phyloP scores from a whole-genome alignment of 164 flowering plant genomes.

The Aristolochia californica region DNA sequence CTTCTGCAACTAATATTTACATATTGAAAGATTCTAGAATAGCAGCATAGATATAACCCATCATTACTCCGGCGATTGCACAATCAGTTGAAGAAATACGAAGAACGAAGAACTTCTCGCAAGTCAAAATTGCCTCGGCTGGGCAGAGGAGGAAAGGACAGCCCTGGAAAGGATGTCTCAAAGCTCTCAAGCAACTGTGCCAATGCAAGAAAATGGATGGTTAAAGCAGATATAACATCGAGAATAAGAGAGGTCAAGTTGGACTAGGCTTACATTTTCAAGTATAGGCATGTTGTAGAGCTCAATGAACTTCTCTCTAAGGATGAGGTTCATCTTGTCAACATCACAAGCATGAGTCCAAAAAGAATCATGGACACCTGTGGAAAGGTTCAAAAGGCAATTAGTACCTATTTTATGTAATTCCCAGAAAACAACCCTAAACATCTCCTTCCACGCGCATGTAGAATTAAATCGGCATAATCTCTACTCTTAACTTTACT shows the following conservation, averaged over 20 bases:
- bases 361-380: slow-evolving; percentile 92
- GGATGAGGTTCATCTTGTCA: slow-evolving; percentile 72
- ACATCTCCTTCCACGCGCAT: too few species aligned
- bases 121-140: slow-evolving; percentile 76
- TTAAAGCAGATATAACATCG: not conserved
- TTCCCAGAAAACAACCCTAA: too few species aligned
- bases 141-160: slow-evolving; percentile 69
- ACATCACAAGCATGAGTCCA: slow-evolving; percentile 99
- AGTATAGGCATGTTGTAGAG: slow-evolving; percentile 73
- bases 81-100: slow-evolving; percentile 77
- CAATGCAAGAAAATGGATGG: not conserved
- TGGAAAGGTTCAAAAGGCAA: slow-evolving; percentile 6
- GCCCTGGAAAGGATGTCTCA: slow-evolving; percentile 52
- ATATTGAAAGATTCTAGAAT: not conserved
- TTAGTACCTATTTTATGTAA: not conserved
- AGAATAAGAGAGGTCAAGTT: not conserved
- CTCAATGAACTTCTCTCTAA: slow-evolving; percentile 83
- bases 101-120: slow-evolving; percentile 57
- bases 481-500: too few species aligned
- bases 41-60: not conserved
- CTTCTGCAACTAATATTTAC: not conserved
- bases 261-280: slow-evolving; percentile 53
- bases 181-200: slow-evolving; percentile 75
- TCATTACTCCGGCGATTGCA: not conserved
- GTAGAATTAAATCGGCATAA: too few species aligned